Conservation (phyloP, 2,329 filamentous ascomycete genomes). For the Sphaerulina populicola region DNA sequence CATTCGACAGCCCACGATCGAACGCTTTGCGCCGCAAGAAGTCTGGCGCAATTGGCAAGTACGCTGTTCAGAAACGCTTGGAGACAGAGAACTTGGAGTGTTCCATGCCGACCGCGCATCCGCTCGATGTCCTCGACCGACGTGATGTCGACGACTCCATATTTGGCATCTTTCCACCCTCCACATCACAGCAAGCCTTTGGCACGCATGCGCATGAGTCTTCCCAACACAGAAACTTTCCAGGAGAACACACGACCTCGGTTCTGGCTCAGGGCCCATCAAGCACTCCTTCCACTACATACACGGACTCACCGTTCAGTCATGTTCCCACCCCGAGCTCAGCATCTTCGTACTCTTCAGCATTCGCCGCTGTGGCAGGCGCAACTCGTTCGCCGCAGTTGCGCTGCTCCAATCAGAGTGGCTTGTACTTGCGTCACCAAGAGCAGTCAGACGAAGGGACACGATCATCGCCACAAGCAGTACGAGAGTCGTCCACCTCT, state of each 20-base stretch:
- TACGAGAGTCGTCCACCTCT: constrained; percentile 62
- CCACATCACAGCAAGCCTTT: constrained; percentile 2
- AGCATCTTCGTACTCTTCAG: constrained; percentile 65
- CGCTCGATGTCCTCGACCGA: background rate
- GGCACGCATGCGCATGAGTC: constrained; percentile 1
- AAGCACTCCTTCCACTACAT: constrained; percentile 64
- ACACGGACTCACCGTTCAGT: constrained; percentile 69
- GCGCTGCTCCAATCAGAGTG: constrained; percentile 44
- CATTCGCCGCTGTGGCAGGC: constrained; percentile 35
- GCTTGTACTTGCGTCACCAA: constrained; percentile 54
- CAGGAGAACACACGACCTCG: constrained; percentile 21
- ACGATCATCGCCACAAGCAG: constrained; percentile 50
- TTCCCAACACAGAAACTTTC: constrained; percentile 6
- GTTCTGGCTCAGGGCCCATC: constrained; percentile 49
- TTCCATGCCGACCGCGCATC: background rate
- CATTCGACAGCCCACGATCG: constrained; percentile 40
- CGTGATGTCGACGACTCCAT: constrained; percentile 23
- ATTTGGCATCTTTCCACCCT: constrained; percentile 24
- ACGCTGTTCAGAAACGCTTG: constrained; percentile 25
- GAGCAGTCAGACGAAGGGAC: constrained; percentile 45
- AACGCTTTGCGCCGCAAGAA: constrained; percentile 40
- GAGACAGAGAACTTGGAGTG: constrained; percentile 14
- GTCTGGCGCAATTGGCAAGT: constrained; percentile 36
- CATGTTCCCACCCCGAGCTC: constrained; percentile 72
- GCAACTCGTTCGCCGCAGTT: constrained; percentile 47